phyloP scores from a whole-genome alignment of 495 filamentous ascomycete species.

The Daldinia concentrica region DNA sequence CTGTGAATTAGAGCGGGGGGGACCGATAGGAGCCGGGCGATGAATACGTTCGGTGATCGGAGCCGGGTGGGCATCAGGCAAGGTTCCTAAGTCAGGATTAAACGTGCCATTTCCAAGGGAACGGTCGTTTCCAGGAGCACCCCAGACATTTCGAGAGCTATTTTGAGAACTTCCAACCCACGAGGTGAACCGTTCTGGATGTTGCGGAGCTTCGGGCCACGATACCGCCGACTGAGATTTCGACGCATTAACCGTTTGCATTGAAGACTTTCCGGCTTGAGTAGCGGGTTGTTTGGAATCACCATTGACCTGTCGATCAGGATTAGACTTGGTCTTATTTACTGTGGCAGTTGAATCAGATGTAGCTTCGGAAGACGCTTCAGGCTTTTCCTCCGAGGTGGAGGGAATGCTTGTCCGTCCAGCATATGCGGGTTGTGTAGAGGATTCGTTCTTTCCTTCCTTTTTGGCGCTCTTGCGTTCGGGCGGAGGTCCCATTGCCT shows the following conservation, averaged over 20 bases:
- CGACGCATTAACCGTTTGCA: conserved; percentile 20
- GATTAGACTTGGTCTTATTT: background rate
- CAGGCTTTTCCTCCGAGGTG: conserved; percentile 8
- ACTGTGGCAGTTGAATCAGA: background rate
- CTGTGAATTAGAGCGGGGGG: conserved; percentile 45
- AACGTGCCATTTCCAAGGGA: conserved; percentile 84
- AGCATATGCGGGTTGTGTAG: conserved; percentile 41
- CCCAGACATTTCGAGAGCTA: conserved; percentile 73
- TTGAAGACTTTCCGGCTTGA: conserved; percentile 23
- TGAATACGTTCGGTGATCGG: conserved; percentile 56
- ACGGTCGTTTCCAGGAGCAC: conserved; percentile 73
- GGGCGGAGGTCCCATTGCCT: conserved; percentile 74
- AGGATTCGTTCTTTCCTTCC: conserved; percentile 35
- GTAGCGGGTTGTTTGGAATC: conserved; percentile 17
- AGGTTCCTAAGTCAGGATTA: conserved; percentile 64
- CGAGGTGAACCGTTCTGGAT: conserved; percentile 49
- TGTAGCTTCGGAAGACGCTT: background rate
- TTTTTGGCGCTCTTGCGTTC: conserved; percentile 67
- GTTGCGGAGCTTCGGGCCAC: conserved; percentile 44
- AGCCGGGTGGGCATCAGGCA: conserved; percentile 52
- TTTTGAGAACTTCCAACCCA: conserved; percentile 49
- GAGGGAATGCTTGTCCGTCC: conserved; percentile 52
- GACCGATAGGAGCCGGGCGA: conserved; percentile 52
- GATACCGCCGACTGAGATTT: conserved; percentile 27
- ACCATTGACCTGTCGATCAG: conserved; percentile 16